These are phyloP conservation scores for Mycothermus thermophilus DNA, from an alignment of 495 filamentous ascomycete genomes.

Conservation along the genomic window DNA sequence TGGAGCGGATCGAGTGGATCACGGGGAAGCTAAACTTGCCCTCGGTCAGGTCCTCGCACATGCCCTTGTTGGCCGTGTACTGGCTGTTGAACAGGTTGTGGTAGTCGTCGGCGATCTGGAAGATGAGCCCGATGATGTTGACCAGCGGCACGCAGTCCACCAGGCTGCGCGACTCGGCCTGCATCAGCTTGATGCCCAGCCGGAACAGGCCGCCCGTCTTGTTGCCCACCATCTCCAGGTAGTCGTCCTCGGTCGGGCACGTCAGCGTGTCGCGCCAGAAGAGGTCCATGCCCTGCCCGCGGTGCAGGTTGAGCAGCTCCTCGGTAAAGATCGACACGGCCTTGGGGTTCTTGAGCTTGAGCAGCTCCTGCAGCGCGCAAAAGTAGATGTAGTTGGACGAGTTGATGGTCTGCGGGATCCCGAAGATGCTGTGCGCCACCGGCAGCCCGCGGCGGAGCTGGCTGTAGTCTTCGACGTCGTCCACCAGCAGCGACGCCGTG, in stretches of 20 bases:
- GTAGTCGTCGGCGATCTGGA: slow-evolving; percentile 96
- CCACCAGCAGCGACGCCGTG: slow-evolving; percentile 81
- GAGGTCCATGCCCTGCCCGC: slow-evolving; percentile 94
- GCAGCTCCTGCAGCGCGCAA: slow-evolving; percentile 66
- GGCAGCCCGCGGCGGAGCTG: slow-evolving; percentile 75
- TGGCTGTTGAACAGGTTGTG: slow-evolving; percentile 61
- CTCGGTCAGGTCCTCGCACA: slow-evolving; percentile 93
- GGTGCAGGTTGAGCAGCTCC: slow-evolving; percentile 85
- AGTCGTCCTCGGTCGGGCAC: slow-evolving; percentile 90
- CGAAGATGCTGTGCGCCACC: slow-evolving; percentile 90
- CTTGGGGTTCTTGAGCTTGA: slow-evolving; percentile 56
- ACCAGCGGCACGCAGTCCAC: slow-evolving; percentile 75
- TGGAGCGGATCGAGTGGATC: slow-evolving; percentile 80
- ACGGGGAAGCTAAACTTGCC: slow-evolving; percentile 97
- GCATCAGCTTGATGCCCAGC: slow-evolving; percentile 90
- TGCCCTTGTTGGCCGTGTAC: slow-evolving; percentile 82
- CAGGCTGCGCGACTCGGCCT: slow-evolving; percentile 56
- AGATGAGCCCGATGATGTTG: slow-evolving; percentile 82
- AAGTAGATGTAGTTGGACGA: slow-evolving; percentile 97
- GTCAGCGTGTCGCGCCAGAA: slow-evolving; percentile 93
- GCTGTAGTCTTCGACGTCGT: slow-evolving; percentile 83
- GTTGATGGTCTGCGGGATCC: slow-evolving; percentile 92
- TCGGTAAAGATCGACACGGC: slow-evolving; percentile 71
- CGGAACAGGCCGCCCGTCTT: slow-evolving; percentile 96
- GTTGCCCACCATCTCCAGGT: slow-evolving; percentile 96